phyloP scores from a whole-genome alignment of 1,284 basidiomycete genomes.

The Earliella scabrosa region DNA sequence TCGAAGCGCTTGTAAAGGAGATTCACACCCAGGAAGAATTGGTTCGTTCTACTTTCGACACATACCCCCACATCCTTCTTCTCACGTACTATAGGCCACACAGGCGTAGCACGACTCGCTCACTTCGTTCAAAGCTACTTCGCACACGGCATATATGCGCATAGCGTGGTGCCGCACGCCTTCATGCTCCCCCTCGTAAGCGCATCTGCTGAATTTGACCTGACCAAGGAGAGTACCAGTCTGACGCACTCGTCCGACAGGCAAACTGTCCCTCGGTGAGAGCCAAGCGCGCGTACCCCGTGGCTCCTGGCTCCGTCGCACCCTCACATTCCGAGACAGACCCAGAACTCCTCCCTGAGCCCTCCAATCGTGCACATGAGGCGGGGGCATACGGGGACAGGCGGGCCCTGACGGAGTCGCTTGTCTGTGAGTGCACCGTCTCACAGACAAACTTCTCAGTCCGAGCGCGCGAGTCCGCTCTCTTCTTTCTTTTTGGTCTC shows the following conservation, averaged over 20 bases:
- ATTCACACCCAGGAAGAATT: too few relatives aligned
- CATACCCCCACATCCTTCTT: too few relatives aligned
- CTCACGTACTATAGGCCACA: too few relatives aligned
- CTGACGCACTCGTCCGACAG: background rate
- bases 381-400: background rate
- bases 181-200: too few relatives aligned
- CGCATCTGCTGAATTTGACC: too few relatives aligned
- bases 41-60: too few relatives aligned
- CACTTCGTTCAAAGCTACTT: too few relatives aligned
- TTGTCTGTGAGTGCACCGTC: background rate
- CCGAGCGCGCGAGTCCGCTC: background rate
- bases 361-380: background rate
- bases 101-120: too few relatives aligned
- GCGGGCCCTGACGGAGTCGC: constrained; percentile 3
- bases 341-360: too few relatives aligned
- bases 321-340: background rate
- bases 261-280: background rate
- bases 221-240: background rate
- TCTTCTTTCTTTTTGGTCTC: background rate
- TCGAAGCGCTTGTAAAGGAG: too few relatives aligned
- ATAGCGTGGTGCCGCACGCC: too few relatives aligned
- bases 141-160: too few relatives aligned
- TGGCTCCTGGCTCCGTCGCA: background rate
- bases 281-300: background rate
- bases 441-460: constrained; percentile 6